Base-by-base conservation (phyloP, 2,329 filamentous ascomycete species). In the Proliferodiscus dingleyae region DNA sequence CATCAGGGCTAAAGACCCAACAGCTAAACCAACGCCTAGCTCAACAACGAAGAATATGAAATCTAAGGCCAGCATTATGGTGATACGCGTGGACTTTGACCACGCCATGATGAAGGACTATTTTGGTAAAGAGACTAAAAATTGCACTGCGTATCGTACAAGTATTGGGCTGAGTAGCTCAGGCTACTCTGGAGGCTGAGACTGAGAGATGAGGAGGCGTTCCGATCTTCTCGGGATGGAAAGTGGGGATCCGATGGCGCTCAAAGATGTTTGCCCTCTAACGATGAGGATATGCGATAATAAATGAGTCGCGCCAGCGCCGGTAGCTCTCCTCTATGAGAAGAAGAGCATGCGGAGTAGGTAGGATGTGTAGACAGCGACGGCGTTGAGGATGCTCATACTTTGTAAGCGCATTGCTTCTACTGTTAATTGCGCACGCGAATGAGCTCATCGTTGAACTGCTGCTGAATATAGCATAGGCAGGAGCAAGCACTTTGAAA, bases 1-100 rank as follows among this genome's bases (percentile, higher is more conserved):
- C 63, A 94, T 89, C 48, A 98, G 78, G 29, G 93, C 93, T 57
- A 98, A 78, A 15, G 93, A 97, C 63, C 90, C 85, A 50, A 95
- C 89, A 53, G 84, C 72, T 72, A 95, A 88, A 51, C 93, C 91
- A 51, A 85, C 81, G 47, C 85, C 81, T 51, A 98, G 71, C 69
- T 98, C 93, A 47, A 97, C 72, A 38, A 95, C 68, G 70, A 98
- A 96, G 72, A 98, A 98, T 32, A 78, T 75, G 42, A 83, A 76
- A 69, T 97, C 91, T 63, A 98, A 95, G 53, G 73, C 85, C 65
- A 98, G 81, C 77, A 98, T 87, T 66, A 96, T 85, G 69, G 87
- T 79, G 66, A 98, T 97, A 66, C 91, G 83, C 60, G 85, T 88
- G 56, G 85, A 87, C 69, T 98, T 98, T 63, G 90, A 94, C 76